These are phyloP conservation scores for Volvox africanus DNA, from an alignment of 139 green algal species.

Conservation along the genomic window DNA sequence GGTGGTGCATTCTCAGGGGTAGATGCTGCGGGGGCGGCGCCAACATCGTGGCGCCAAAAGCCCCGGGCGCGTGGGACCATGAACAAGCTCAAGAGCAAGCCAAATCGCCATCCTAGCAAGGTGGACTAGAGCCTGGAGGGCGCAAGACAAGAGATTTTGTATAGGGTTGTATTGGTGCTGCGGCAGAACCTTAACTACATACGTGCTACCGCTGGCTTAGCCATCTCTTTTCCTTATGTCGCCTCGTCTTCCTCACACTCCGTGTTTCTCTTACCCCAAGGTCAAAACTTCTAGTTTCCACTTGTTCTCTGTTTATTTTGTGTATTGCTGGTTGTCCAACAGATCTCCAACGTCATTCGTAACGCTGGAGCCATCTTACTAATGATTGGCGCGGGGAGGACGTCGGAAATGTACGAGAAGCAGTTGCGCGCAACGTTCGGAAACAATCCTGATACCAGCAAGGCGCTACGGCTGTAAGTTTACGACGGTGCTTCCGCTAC, in stretches of 20 bases:
- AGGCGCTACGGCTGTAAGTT: conserved; percentile 40
- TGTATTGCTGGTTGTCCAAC: not conserved
- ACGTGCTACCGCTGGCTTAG: too few species aligned
- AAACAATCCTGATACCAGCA: conserved; percentile 46
- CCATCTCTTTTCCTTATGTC: too few species aligned
- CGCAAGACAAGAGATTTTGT: not conserved
- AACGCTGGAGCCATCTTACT: conserved; percentile 45
- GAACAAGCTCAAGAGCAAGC: conserved; percentile 31
- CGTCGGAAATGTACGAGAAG: conserved; percentile 31
- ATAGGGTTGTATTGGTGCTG: not conserved
- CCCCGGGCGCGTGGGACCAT: not conserved
- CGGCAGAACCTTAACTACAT: too few species aligned
- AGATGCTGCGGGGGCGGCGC: not conserved
- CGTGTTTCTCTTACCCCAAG: too few species aligned
- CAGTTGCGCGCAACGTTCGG: conserved; percentile 43
- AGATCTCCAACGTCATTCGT: conserved; percentile 48
- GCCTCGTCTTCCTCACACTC: too few species aligned
- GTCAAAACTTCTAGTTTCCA: too few species aligned
- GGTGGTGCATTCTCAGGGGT: too few species aligned
- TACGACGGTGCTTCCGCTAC: not conserved
- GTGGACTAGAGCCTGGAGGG: not conserved
- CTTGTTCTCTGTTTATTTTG: too few species aligned
- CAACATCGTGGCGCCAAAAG: not conserved
- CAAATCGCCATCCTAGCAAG: conserved; percentile 42
- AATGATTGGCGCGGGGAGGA: conserved; percentile 22